Conservation (phyloP, 129 eudicot species). For the Deinandra increscens region DNA sequence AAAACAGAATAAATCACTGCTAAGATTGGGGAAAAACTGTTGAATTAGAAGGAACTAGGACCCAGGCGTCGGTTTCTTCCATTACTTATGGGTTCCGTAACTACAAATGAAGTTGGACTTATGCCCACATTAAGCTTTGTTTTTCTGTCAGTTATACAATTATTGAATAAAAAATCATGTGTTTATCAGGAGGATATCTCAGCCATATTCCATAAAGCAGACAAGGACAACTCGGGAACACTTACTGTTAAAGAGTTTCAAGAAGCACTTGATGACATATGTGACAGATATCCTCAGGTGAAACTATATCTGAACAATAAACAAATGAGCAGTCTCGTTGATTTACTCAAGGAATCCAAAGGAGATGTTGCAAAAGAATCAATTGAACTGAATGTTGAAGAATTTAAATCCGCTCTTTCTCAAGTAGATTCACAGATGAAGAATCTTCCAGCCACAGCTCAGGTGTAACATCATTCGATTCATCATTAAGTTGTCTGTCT, state of each 20-base stretch:
- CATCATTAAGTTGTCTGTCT: background rate
- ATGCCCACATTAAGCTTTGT: background rate
- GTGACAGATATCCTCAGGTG: slow-evolving; percentile 90
- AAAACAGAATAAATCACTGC: too few species aligned
- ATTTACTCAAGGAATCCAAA: slow-evolving; percentile 69
- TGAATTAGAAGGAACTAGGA: too few species aligned
- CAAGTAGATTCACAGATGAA: slow-evolving; percentile 88
- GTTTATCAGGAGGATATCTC: slow-evolving; percentile 65
- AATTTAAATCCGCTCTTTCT: slow-evolving; percentile 72
- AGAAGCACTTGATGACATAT: slow-evolving; percentile 72
- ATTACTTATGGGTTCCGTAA: background rate
- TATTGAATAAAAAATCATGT: background rate
- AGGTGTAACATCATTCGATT: slow-evolving; percentile 37
- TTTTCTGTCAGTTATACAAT: background rate
- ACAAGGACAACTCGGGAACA: slow-evolving; percentile 77
- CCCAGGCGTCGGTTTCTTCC: background rate
- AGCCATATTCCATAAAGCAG: slow-evolving; percentile 73
- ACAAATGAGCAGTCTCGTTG: slow-evolving; percentile 56
- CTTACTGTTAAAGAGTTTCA: slow-evolving; percentile 78
- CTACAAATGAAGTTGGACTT: background rate
- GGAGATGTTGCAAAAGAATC: slow-evolving; percentile 68
- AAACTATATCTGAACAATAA: slow-evolving; percentile 66
- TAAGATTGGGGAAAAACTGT: too few species aligned
- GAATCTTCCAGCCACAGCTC: slow-evolving; percentile 95
- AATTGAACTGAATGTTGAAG: slow-evolving; percentile 61